These are phyloP conservation scores for Batrachochytrium dendrobatidis DNA, from an alignment of 371 early-diverging fungal species.

Conservation along the genomic window DNA sequence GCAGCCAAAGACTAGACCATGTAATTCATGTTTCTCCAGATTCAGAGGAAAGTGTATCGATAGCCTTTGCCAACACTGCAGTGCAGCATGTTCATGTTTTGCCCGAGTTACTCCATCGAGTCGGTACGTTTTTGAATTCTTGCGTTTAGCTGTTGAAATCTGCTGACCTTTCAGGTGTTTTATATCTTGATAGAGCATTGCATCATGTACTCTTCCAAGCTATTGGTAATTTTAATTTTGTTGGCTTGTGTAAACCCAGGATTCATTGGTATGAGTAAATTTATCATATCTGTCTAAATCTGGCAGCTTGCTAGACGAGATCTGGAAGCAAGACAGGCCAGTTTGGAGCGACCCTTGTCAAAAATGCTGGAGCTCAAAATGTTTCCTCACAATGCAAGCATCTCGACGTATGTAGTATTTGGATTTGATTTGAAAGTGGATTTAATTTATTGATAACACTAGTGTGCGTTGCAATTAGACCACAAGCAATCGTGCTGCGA, in stretches of 20 bases:
- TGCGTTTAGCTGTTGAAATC: not conserved
- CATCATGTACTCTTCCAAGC: slow-evolving; percentile 20
- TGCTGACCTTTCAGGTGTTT: slow-evolving; percentile 4
- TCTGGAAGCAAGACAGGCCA: slow-evolving; percentile 36
- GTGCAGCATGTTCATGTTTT: not conserved
- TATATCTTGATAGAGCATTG: slow-evolving; percentile 6
- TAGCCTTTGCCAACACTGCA: not conserved
- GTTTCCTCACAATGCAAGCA: slow-evolving; percentile 34
- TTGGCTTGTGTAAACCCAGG: too few relatives aligned
- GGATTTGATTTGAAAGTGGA: not conserved
- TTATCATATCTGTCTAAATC: too few relatives aligned
- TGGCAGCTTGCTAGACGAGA: slow-evolving; percentile 46
- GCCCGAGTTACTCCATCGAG: slow-evolving; percentile 16
- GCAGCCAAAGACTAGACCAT: not conserved
- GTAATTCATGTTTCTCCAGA: slow-evolving; percentile 15
- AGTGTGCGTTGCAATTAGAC: slow-evolving; percentile 23
- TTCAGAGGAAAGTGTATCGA: not conserved
- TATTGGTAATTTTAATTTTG: slow-evolving; percentile 8
- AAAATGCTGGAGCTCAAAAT: slow-evolving; percentile 45
- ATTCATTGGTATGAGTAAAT: too few relatives aligned
- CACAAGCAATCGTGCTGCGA: slow-evolving; percentile 49
- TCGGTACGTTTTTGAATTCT: slow-evolving; percentile 9
- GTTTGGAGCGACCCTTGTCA: slow-evolving; percentile 30
- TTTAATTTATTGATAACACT: not conserved
- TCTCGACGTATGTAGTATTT: slow-evolving; percentile 24